Percentiles rank a stretch among this genome's conserved stretches.
Evolutionary conservation across 2,329 filamentous ascomycete species (phyloP).

Genomic region (Pseudogymnoascus sp.): DNA sequence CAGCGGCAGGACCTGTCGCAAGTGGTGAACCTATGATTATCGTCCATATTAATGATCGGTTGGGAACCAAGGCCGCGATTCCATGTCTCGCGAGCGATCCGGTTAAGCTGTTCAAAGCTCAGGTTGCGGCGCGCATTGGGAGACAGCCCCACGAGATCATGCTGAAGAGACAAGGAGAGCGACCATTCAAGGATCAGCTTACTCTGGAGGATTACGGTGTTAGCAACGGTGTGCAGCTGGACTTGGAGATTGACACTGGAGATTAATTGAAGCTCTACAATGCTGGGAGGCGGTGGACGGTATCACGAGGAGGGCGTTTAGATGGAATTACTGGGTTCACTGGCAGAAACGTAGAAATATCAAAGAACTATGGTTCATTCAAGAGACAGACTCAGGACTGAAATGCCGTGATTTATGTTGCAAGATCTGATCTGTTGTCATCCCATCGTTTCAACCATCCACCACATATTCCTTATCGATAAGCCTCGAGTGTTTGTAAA

Average conservation of each 20-base stretch:
- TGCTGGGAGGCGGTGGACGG: not conserved
- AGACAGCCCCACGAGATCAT: constrained; percentile 86
- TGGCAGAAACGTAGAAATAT: not conserved
- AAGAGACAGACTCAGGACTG: not conserved
- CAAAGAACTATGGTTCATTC: not conserved
- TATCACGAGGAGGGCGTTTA: constrained; percentile 4
- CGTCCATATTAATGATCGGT: constrained; percentile 87
- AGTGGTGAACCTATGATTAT: constrained; percentile 76
- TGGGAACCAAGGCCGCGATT: constrained; percentile 91
- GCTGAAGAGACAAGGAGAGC: constrained; percentile 82
- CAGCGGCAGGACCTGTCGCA: constrained; percentile 21
- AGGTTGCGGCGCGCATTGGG: constrained; percentile 84
- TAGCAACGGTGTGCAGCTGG: constrained; percentile 65
- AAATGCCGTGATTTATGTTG: not conserved
- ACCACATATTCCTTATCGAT: constrained; percentile 11
- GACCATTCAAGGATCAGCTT: constrained; percentile 87
- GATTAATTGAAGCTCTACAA: constrained; percentile 19
- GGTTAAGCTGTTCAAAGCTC: constrained; percentile 79
- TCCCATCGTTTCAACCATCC: not conserved
- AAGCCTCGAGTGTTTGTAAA: constrained; percentile 6
- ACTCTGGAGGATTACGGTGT: constrained; percentile 90
- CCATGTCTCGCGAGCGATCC: constrained; percentile 81
- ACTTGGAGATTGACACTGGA: constrained; percentile 31
- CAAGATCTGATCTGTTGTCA: not conserved
- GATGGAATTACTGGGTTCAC: not conserved